Percentiles rank a stretch among this genome's conserved stretches.
phyloP scores from a whole-genome alignment of 768 basidiomycete genomes.

The Porpolomopsis calyptriformis region DNA sequence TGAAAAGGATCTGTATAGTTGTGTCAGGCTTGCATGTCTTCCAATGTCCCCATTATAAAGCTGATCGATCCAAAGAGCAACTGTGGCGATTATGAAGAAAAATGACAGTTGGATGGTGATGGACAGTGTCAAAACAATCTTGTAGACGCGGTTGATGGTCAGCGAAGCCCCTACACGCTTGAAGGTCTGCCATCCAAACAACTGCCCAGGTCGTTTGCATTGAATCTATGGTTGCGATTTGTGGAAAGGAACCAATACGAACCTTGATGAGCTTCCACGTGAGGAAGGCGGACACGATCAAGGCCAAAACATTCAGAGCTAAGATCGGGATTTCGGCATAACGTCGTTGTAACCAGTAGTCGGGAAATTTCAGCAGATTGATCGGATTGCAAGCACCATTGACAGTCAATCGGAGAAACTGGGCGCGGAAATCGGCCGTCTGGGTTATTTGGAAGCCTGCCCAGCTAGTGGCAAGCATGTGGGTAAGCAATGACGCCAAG shows the following conservation, averaged over 20 bases:
- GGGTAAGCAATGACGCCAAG: conserved; percentile 63
- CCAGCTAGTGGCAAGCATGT: conserved; percentile 66
- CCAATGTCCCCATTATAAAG: conserved; percentile 58
- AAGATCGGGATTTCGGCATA: conserved; percentile 56
- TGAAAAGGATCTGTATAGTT: conserved; percentile 44
- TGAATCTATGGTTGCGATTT: too few relatives aligned
- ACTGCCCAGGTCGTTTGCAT: conserved; percentile 26
- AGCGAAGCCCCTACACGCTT: conserved; percentile 72
- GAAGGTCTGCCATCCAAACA: conserved; percentile 83
- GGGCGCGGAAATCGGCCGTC: conserved; percentile 45
- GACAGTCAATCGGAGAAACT: conserved; percentile 48
- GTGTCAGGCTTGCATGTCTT: conserved; percentile 33
- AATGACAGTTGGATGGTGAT: conserved; percentile 66
- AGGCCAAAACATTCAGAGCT: conserved; percentile 47
- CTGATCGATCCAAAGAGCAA: conserved; percentile 70
- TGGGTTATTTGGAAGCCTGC: conserved; percentile 53
- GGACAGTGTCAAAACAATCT: conserved; percentile 56
- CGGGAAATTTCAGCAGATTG: conserved; percentile 42
- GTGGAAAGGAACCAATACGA: too few relatives aligned
- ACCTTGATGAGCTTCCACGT: conserved; percentile 74
- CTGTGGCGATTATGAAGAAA: conserved; percentile 65
- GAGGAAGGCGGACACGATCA: conserved; percentile 51
- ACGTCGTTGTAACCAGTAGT: conserved; percentile 54
- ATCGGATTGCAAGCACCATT: conserved; percentile 54
- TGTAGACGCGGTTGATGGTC: conserved; percentile 66